Percentiles rank a stretch among this genome's conserved stretches.
Evolutionary conservation across 441 rosid species (phyloP).

Genomic region (Biscutella laevigata): DNA sequence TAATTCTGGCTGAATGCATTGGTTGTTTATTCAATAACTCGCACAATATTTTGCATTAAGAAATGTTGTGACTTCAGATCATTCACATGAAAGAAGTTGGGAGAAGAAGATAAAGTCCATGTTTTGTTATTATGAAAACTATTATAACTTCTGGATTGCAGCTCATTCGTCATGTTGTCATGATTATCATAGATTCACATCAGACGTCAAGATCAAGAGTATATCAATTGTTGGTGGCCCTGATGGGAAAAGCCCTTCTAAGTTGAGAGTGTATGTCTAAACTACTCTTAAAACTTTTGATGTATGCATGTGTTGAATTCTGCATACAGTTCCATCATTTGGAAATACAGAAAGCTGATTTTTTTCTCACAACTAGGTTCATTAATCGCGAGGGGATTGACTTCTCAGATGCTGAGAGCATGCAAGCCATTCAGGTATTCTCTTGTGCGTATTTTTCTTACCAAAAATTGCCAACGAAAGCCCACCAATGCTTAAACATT

Average conservation of each 20-base stretch:
- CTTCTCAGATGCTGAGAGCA: slow-evolving; percentile 88
- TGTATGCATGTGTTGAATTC: background rate
- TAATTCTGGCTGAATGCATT: background rate
- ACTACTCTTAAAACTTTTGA: background rate
- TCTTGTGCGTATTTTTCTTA: slow-evolving; percentile 12
- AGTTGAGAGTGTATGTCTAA: slow-evolving; percentile 78
- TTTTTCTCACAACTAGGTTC: slow-evolving; percentile 40
- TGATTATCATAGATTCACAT: slow-evolving; percentile 54
- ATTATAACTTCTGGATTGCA: background rate
- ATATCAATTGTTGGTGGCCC: slow-evolving; percentile 84
- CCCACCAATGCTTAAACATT: too few species aligned
- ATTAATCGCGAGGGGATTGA: slow-evolving; percentile 82
- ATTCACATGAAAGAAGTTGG: background rate
- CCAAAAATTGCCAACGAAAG: too few species aligned
- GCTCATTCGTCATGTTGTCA: slow-evolving; percentile 2
- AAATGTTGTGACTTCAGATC: background rate
- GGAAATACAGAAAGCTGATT: background rate
- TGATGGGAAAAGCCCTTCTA: slow-evolving; percentile 92
- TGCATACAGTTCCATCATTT: background rate
- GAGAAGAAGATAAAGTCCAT: background rate
- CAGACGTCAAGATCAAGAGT: slow-evolving; percentile 95
- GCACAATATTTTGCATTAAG: too few species aligned
- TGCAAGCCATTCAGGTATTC: slow-evolving; percentile 85
- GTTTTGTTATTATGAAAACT: background rate
- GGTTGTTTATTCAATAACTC: too few species aligned